These are phyloP conservation scores for Alternaria sp. DNA, from an alignment of 2,329 filamentous ascomycete genomes.

Conservation along the genomic window DNA sequence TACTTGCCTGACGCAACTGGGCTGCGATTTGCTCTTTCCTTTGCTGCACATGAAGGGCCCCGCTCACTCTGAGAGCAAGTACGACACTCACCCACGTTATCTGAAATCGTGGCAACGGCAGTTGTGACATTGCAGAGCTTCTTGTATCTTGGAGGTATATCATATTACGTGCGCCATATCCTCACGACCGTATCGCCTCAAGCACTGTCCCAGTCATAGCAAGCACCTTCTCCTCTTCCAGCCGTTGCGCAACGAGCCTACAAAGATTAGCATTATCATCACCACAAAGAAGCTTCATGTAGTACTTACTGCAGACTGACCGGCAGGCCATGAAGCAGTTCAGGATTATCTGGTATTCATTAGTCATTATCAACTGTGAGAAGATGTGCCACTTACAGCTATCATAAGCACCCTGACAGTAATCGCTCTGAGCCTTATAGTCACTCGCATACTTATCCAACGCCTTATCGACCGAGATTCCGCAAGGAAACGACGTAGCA, in stretches of 20 bases:
- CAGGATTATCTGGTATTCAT: conserved; percentile 41
- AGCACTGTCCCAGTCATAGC: conserved; percentile 48
- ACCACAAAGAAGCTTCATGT: neutral
- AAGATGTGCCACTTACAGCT: conserved; percentile 48
- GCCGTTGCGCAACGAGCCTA: conserved; percentile 47
- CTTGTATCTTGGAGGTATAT: neutral
- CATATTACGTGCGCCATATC: too few relatives aligned
- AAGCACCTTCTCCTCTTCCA: conserved; percentile 54
- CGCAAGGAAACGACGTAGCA: conserved; percentile 54
- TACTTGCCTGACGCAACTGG: neutral
- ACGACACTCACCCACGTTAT: neutral
- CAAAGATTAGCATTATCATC: neutral
- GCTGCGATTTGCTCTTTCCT: neutral
- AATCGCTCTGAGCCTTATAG: conserved; percentile 42
- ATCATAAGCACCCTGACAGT: conserved; percentile 49
- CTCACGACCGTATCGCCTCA: conserved; percentile 28
- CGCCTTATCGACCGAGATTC: conserved; percentile 48
- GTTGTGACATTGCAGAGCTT: neutral
- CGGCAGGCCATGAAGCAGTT: conserved; percentile 53
- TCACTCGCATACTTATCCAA: conserved; percentile 41
- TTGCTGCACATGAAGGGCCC: neutral
- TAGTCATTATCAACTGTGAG: neutral
- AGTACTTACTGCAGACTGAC: conserved; percentile 48
- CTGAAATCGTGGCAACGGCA: neutral
- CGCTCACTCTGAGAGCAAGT: fast-evolving